Evolutionary conservation across 192 early-diverging fungal genomes (phyloP).

Genomic region (Funneliformis geosporum): DNA sequence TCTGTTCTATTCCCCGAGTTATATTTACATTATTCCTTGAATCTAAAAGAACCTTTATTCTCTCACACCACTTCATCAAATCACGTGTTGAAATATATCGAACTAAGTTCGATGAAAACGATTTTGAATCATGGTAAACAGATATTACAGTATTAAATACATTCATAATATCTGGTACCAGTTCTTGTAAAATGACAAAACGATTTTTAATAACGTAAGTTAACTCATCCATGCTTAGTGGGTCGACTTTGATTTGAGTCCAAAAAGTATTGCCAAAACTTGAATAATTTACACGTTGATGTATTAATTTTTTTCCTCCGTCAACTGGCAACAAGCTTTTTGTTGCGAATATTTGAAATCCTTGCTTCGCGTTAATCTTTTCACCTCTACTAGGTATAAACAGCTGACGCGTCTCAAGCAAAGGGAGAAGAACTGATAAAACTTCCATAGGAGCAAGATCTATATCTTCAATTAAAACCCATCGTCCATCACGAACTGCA

Average conservation of each 20-base stretch:
- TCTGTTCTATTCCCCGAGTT: conserved; percentile 43
- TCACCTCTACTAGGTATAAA: conserved; percentile 91
- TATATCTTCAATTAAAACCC: conserved; percentile 98
- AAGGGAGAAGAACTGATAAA: conserved; percentile 84
- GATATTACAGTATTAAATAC: conserved; percentile 52
- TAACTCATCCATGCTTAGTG: conserved; percentile 65
- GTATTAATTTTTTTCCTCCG: conserved; percentile 35
- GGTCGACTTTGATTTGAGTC: conserved; percentile 72
- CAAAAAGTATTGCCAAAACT: conserved; percentile 72
- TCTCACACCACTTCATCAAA: conserved; percentile 87
- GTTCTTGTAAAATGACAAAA: conserved; percentile 55
- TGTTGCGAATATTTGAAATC: conserved; percentile 94
- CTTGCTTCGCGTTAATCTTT: conserved; percentile 76
- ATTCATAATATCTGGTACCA: conserved; percentile 56
- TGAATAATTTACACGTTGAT: conserved; percentile 40
- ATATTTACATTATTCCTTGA: conserved; percentile 36
- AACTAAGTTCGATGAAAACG: conserved; percentile 47
- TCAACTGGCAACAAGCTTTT: conserved; percentile 55
- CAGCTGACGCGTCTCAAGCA: conserved; percentile 87
- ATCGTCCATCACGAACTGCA: conserved; percentile 86
- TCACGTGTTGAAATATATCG: conserved; percentile 80
- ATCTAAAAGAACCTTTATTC: conserved; percentile 59
- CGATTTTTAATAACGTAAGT: conserved; percentile 57
- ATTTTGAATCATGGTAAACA: conserved; percentile 47
- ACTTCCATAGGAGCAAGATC: conserved; percentile 96